Base-by-base conservation (phyloP, 352 stramenopile species). In the Phytophthora parvispora region DNA sequence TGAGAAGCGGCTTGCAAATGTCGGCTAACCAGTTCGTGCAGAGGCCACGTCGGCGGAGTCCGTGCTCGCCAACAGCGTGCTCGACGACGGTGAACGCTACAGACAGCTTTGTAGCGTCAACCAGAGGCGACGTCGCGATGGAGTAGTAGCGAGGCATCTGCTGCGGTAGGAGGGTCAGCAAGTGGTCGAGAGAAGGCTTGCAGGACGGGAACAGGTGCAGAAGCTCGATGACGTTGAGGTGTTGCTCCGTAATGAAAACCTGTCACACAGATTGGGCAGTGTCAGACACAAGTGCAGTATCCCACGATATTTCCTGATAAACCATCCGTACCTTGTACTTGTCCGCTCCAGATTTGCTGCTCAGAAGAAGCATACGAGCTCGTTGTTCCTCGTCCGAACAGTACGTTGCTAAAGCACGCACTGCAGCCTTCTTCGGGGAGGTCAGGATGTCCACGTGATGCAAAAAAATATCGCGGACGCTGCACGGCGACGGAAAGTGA, bases 101-200 rank as follows among this genome's bases (percentile, higher is more conserved):
- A 5, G 87, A 90, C 40, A 98, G 67, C 32, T 55, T 70, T 45
- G 77, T 76, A 0, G 76, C 12, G 50, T 97, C 70, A 4, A 75
- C 71, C 28, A 99, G 75, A 12, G 97, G 97, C 47, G 95, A 99
- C 6, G 94, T 98, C 34, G 93, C 92, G 32, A 99, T 91, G 20
- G 95, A 99, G 80, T 99, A 99, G 75, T 98, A 99, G 20, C 97
- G 92, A 16, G 97, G 94, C 73, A 97, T 91, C 22, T 99, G 88
- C 27, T 87, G 75, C 2, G 96, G 91, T 6, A 99, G 64, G 31
- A 97, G 69, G 49, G 83, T 91, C 32, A 99, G 66, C 24, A 99
- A 69, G 27, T 87, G 82, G 43, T 97, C 85, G 4, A 99, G 79
- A 31, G 97, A 94, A 3, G 79, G 87, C 31, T 89, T 80, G 66